A percentile compares a stretch with the other conserved stretches of the same genome.
Evolutionary conservation across 2,329 filamentous ascomycete species (phyloP).

Genomic region (Pseudogymnoascus sp.): DNA sequence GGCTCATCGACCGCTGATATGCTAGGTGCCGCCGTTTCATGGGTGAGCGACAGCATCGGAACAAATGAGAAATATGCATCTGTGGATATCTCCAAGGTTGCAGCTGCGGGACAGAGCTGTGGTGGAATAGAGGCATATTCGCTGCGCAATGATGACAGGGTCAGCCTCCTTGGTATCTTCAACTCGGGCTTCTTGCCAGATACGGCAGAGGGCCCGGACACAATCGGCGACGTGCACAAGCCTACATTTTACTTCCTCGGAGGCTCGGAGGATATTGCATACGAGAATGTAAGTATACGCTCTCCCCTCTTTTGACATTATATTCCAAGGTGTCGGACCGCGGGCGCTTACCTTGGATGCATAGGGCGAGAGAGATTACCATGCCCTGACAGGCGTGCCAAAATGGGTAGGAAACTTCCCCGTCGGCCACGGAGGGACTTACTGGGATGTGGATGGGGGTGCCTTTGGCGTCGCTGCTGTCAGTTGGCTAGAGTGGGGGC

Average conservation of each 20-base stretch:
- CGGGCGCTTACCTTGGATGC: background rate
- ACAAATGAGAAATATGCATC: constrained; percentile 14
- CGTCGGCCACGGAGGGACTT: constrained; percentile 21
- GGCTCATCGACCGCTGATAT: constrained; percentile 18
- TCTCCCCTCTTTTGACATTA: background rate
- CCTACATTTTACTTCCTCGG: constrained; percentile 12
- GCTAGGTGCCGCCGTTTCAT: constrained; percentile 22
- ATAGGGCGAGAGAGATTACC: background rate
- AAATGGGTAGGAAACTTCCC: constrained; percentile 20
- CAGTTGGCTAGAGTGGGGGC: constrained; percentile 12
- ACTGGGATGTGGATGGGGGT: constrained; percentile 18
- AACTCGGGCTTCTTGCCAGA: constrained; percentile 19
- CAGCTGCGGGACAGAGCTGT: constrained; percentile 26
- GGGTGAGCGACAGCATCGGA: constrained; percentile 18
- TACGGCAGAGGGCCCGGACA: background rate
- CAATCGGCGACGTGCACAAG: background rate
- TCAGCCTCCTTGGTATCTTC: constrained; percentile 21
- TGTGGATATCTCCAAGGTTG: constrained; percentile 23
- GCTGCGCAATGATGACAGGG: constrained; percentile 19
- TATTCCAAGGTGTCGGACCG: background rate
- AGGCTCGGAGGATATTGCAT: constrained; percentile 19
- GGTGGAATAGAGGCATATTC: constrained; percentile 28
- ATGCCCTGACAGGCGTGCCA: constrained; percentile 13
- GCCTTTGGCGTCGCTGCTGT: constrained; percentile 16
- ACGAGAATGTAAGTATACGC: constrained; percentile 12